Evolutionary conservation across 2,329 filamentous ascomycete species (phyloP), one percentile per base, ranked within the genome.

Genomic region (Chaetomium olivaceum): DNA sequence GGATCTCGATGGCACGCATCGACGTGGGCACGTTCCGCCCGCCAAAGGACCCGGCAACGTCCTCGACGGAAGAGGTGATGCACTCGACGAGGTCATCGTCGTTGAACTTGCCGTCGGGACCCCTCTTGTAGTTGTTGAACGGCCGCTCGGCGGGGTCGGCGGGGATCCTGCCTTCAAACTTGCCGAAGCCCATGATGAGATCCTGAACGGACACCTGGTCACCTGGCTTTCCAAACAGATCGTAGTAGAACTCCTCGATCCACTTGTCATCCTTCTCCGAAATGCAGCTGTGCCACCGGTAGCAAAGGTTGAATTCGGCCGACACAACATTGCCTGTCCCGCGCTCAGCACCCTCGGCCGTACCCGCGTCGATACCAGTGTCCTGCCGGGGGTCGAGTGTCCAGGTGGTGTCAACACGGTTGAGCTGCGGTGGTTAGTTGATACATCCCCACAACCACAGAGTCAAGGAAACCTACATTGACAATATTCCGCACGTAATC

Each of bases 301-400:
- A 96, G 70, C 91, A 90, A 11, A 96, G 82, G 74, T 95, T 96
- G 82, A 96, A 96, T 79, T 96, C 92, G 3, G 90, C 91, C 0
- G 91, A 94, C 5, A 94, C 91, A 69, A 90, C 88, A 73, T 95
- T 96, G 59, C 92, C 92, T 0, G 90, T 86, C 51, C 91, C 92
- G 27, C 87, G 83, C 54, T 91, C 87, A 0, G 89, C 85, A 0
- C 86, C 84, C 1, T 84, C 76, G 36, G 82, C 81, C 9, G 82
- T 88, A 69, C 81, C 82, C 0, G 76, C 79, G 3, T 81, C 77
- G 1, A 83, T 83, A 48, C 85, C 87, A 76, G 89, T 90, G 70
- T 90, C 86, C 14, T 86, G 84, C 27, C 92, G 84, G 0, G 91
- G 92, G 72, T 95, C 91, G 33, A 96, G 82, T 1, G 89, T 92